phyloP scores from a whole-genome alignment of 176 grass and related monocot species.

The Oryza punctata region DNA sequence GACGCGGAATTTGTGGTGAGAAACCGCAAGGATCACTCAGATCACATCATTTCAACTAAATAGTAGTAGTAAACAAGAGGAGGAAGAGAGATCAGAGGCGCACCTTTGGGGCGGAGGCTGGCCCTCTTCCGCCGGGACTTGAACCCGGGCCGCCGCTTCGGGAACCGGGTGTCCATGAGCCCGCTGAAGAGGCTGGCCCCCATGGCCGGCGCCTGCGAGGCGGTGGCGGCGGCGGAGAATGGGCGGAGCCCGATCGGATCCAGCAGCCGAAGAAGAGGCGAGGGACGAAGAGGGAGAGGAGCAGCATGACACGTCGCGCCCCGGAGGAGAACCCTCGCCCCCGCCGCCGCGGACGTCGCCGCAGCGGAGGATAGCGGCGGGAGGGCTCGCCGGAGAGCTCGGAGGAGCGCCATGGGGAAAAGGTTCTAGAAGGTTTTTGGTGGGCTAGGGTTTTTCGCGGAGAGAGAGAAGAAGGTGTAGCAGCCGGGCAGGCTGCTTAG shows the following conservation, averaged over 20 bases:
- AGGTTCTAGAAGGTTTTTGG: slow-evolving; percentile 37
- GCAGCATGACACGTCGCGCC: not conserved
- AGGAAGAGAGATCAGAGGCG: not conserved
- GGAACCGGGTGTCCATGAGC: slow-evolving; percentile 66
- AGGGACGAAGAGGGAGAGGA: not conserved
- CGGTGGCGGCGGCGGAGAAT: slow-evolving; percentile 37
- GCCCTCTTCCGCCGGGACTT: slow-evolving; percentile 74
- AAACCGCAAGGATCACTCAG: not conserved
- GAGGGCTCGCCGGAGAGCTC: slow-evolving; percentile 51
- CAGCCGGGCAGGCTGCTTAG: not conserved
- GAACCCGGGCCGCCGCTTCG: slow-evolving; percentile 71
- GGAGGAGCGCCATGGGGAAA: slow-evolving; percentile 60
- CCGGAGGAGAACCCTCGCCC: not conserved
- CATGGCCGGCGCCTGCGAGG: slow-evolving; percentile 42
- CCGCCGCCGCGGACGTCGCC: too few relatives aligned
- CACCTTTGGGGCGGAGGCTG: slow-evolving; percentile 76
- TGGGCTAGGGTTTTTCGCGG: slow-evolving; percentile 38
- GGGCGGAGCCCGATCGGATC: slow-evolving; percentile 45
- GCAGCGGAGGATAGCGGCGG: slow-evolving; percentile 14
- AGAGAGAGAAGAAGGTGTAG: not conserved
- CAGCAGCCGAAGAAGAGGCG: slow-evolving; percentile 19
- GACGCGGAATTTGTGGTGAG: not conserved
- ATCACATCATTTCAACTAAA: not conserved
- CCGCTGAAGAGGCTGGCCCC: slow-evolving; percentile 45
- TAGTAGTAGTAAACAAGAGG: not conserved